Evolutionary conservation across 192 early-diverging fungal genomes (phyloP).

Genomic region (Podila epicladia): DNA sequence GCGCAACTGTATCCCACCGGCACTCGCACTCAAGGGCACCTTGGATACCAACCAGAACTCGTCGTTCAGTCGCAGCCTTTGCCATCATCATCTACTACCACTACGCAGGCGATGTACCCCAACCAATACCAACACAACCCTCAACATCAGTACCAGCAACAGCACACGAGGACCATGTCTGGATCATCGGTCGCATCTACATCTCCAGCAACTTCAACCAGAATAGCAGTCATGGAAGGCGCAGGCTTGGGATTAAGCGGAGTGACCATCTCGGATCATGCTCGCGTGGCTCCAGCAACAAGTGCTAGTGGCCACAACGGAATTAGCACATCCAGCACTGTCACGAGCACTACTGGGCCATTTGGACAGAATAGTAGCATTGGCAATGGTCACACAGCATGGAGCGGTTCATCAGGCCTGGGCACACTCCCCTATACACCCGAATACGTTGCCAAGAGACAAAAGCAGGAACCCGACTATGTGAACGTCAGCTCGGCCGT

Average conservation of each 20-base stretch:
- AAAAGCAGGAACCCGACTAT: not conserved
- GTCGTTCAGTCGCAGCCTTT: not conserved
- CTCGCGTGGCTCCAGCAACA: not conserved
- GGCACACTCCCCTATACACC: not conserved
- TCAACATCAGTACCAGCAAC: not conserved
- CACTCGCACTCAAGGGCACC: not conserved
- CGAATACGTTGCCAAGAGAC: not conserved
- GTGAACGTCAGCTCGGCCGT: too few relatives aligned
- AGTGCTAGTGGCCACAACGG: not conserved
- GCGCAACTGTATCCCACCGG: not conserved
- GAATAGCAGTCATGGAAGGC: slow-evolving; percentile 27
- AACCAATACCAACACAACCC: not conserved
- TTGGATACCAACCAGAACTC: not conserved
- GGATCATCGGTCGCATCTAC: slow-evolving; percentile 12
- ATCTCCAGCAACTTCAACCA: not conserved
- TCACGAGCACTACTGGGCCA: not conserved
- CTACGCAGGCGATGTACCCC: not conserved
- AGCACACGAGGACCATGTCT: not conserved
- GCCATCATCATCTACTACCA: not conserved
- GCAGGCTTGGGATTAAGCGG: slow-evolving; percentile 31
- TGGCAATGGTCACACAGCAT: not conserved
- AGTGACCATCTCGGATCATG: slow-evolving; percentile 14
- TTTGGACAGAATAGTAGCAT: not conserved
- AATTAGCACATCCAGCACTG: not conserved
- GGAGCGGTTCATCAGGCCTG: not conserved